These are phyloP conservation scores for Fonsecaea erecta DNA, from an alignment of 2,329 filamentous ascomycete species.

Conservation along the genomic window DNA sequence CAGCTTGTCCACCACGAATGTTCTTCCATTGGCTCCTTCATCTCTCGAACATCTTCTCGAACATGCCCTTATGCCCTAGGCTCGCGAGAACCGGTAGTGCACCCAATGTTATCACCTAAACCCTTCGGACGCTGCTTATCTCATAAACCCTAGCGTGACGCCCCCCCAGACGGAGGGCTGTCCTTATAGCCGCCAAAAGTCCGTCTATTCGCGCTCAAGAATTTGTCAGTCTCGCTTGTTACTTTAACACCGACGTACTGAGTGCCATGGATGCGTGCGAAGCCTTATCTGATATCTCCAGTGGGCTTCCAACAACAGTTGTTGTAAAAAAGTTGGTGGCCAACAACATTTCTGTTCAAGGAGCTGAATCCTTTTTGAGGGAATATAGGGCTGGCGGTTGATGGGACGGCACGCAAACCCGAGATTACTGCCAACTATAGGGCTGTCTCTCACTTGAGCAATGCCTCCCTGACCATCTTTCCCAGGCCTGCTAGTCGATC, in stretches of 20 bases:
- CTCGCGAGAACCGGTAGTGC: no score
- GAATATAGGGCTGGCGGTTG: background rate
- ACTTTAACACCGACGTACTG: background rate
- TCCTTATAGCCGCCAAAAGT: background rate
- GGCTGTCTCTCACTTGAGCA: background rate
- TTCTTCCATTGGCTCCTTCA: background rate
- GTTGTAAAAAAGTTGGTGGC: background rate
- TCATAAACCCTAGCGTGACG: background rate
- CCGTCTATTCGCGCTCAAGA: background rate
- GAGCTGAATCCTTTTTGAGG: background rate
- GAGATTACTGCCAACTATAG: background rate
- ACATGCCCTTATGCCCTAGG: no score
- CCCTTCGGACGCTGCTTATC: background rate
- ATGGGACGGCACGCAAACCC: background rate
- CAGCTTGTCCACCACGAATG: background rate
- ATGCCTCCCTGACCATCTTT: conserved; percentile 18
- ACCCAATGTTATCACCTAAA: no score
- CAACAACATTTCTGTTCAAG: background rate
- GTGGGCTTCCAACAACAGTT: no score
- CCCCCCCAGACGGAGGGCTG: background rate
- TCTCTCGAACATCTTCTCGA: no score
- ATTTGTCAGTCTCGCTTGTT: background rate
- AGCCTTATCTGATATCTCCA: background rate
- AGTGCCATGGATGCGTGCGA: background rate
- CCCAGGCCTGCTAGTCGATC: conserved; percentile 22